Base-by-base conservation (phyloP, 805 yeast species). In the Ogataea nitratoaversa region DNA sequence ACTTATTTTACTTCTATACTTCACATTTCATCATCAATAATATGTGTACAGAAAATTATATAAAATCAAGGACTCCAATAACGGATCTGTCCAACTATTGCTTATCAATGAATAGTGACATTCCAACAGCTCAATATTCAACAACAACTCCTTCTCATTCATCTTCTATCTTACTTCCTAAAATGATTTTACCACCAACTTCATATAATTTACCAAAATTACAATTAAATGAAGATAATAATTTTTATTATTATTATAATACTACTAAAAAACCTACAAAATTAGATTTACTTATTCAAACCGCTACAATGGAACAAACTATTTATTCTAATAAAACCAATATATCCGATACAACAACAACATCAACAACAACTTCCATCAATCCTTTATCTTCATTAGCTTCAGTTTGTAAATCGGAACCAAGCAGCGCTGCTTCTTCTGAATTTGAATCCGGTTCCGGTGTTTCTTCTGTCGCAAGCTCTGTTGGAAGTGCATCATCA, bases 51-150 rank as follows among this genome's bases (percentile, higher is more conserved):
- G 54, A 49, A 32, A 53, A 55, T 40, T 55, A 44, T 43, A 46
- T 50, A 31, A 51, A 51, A 36, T 49, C 58, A 27, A 52, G 47
- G 32, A 46, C 54, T 19, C 56, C 56, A 12, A 46, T 53, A 28
- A 54, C 63, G 18, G 66, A 61, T 34, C 50, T 61, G 22, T 54
- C 58, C 9, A 54, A 49, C 37, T 61, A 61, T 43, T 60, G 65
- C 4, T 44, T 61, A 14, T 39, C 53, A 11, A 50, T 48, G 35
- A 57, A 56, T 41, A 47, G 32, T 36, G 57, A 59, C 41, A 59
- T 59, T 23, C 64, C 64, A 23, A 57, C 52, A 12, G 16, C 32
- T 4, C 37, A 47, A 23, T 51, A 45, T 33, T 44, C 51, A 11
- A 43, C 50, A 1, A 45, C 49, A 3, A 24, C 53, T 27, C 47